These are phyloP conservation scores for Tylopilus intermedius DNA, from an alignment of 768 basidiomycete species.

Conservation along the genomic window DNA sequence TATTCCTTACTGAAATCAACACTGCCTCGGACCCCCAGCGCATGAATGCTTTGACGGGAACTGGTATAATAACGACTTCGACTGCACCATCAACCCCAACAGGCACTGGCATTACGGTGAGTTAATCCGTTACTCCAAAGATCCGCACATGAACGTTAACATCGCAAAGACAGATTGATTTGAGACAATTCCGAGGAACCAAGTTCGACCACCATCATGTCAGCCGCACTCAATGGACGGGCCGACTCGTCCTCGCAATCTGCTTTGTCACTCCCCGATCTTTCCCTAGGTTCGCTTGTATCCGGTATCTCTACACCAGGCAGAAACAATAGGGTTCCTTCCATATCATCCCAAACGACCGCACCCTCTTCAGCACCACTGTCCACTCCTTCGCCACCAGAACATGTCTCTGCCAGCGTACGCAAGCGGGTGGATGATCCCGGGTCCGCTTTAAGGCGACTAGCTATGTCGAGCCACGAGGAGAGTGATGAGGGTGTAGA, in stretches of 20 bases:
- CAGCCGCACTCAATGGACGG: constrained; percentile 36
- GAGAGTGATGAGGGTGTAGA: constrained; percentile 36
- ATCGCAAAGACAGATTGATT: neutral
- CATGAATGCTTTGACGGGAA: neutral
- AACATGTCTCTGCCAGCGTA: constrained; percentile 25
- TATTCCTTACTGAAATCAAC: neutral
- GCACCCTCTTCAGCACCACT: constrained; percentile 47
- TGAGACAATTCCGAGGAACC: neutral
- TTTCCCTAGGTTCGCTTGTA: constrained; percentile 54
- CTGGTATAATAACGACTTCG: neutral
- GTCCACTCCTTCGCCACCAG: constrained; percentile 48
- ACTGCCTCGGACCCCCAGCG: neutral
- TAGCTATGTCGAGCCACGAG: constrained; percentile 30
- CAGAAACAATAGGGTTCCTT: constrained; percentile 41
- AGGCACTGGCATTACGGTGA: constrained; percentile 1
- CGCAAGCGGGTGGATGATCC: constrained; percentile 39
- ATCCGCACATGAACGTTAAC: neutral
- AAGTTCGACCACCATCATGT: constrained; percentile 30
- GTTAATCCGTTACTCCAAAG: neutral
- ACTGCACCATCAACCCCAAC: neutral
- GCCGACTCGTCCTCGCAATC: constrained; percentile 43
- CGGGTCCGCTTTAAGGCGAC: constrained; percentile 37
- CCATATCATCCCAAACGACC: constrained; percentile 47
- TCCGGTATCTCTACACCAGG: constrained; percentile 53
- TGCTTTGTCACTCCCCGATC: constrained; percentile 46